Evolutionary conservation across 78 protist genomes (phyloP).

Genomic region (Chrysochromulina tobinii): DNA sequence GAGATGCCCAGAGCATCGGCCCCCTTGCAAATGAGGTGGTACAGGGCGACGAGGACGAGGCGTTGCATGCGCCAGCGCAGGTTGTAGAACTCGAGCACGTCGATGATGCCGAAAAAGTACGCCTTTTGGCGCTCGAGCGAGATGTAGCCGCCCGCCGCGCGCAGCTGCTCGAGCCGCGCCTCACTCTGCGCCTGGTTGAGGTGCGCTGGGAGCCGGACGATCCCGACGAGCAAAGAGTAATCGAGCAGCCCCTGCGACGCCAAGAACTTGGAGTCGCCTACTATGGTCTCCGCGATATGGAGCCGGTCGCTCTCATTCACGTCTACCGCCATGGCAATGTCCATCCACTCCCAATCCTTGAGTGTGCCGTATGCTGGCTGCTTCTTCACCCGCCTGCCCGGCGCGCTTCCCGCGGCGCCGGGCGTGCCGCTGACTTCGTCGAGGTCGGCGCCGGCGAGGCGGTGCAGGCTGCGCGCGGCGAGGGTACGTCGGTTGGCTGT

Average conservation of each 20-base stretch:
- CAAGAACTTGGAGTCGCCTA: background rate
- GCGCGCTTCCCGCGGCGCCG: too few relatives aligned
- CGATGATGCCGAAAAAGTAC: slow-evolving; percentile 18
- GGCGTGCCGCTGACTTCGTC: background rate
- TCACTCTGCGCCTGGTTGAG: background rate
- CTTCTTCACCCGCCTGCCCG: background rate
- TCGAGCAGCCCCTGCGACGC: background rate
- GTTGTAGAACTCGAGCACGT: background rate
- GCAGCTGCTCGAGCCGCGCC: background rate
- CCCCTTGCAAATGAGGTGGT: too few relatives aligned
- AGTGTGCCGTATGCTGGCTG: background rate
- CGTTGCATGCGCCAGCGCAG: background rate
- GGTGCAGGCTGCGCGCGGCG: background rate
- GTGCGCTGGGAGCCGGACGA: background rate
- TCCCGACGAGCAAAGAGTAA: slow-evolving; percentile 10
- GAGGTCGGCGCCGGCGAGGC: background rate
- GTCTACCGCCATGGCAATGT: background rate
- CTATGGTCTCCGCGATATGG: background rate
- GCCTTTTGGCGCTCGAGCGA: background rate
- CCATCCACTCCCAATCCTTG: slow-evolving; percentile 18
- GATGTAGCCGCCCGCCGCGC: background rate
- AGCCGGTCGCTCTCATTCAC: background rate
- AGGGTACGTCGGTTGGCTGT: slow-evolving; percentile 9
- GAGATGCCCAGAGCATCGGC: background rate
- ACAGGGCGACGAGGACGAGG: background rate